These are phyloP conservation scores for Triticum timopheevii DNA, from an alignment of 176 grass and related monocot genomes.

Conservation along the genomic window DNA sequence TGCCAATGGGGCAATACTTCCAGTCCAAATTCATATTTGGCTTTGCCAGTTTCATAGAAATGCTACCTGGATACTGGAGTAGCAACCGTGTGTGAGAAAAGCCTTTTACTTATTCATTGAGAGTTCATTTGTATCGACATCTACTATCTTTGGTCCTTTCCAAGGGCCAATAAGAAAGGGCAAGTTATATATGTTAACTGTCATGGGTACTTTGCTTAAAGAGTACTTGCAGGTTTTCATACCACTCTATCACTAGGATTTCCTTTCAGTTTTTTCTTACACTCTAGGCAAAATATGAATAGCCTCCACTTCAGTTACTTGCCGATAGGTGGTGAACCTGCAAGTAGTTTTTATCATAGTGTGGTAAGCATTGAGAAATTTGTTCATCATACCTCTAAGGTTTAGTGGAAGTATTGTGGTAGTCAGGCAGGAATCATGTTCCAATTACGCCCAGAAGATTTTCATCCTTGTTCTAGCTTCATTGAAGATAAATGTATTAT, in stretches of 20 bases:
- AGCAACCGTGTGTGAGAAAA: not conserved
- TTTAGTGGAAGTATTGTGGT: not conserved
- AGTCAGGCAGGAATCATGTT: not conserved
- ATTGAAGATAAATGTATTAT: too few relatives aligned
- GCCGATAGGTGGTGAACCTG: not conserved
- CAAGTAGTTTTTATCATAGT: not conserved
- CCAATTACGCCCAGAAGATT: not conserved
- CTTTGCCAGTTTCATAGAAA: not conserved
- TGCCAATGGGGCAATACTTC: not conserved
- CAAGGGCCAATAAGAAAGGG: not conserved
- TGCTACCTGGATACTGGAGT: not conserved
- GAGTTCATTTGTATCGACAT: not conserved
- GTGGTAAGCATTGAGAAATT: not conserved
- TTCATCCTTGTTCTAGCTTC: not conserved
- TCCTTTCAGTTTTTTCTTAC: not conserved
- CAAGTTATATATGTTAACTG: not conserved
- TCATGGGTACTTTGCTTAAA: not conserved
- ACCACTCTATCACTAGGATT: not conserved
- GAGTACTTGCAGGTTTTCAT: not conserved
- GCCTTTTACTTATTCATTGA: not conserved
- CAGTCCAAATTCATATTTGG: not conserved
- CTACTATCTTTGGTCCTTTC: not conserved
- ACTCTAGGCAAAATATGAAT: not conserved
- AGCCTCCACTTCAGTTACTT: not conserved
- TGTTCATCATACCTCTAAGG: not conserved